Conservation (phyloP, 192 early-diverging fungal species). For the Chytriomyces hyalinus region DNA sequence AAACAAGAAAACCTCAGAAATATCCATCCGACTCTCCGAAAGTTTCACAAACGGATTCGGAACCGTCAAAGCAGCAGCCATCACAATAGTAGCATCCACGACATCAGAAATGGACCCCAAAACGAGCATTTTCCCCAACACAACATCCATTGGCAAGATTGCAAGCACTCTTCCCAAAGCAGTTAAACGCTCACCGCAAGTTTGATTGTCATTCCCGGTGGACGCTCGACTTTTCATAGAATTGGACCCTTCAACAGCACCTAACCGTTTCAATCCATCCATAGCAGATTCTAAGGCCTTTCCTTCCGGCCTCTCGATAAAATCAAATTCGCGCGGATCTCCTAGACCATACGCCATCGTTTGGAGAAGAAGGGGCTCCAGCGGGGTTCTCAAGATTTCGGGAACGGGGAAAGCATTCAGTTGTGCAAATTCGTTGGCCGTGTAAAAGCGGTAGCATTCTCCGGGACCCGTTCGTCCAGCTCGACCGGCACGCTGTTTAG, state of each 20-base stretch:
- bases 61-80: conserved; percentile 70
- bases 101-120: conserved; percentile 59
- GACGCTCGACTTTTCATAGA: not conserved
- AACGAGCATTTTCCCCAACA: conserved; percentile 72
- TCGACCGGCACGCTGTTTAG: conserved; percentile 69
- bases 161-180: conserved; percentile 60
- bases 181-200: conserved; percentile 47
- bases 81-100: conserved; percentile 59
- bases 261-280: conserved; percentile 50
- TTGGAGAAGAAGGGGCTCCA: conserved; percentile 65
- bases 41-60: conserved; percentile 67
- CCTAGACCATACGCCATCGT: conserved; percentile 66
- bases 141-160: conserved; percentile 64
- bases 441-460: conserved; percentile 68
- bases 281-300: conserved; percentile 52
- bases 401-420: conserved; percentile 71
- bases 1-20: conserved; percentile 51
- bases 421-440: conserved; percentile 60
- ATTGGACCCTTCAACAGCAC: conserved; percentile 47
- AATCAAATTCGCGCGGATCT: conserved; percentile 67
- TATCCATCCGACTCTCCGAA: conserved; percentile 52
- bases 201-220: too few species aligned
- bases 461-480: conserved; percentile 49
- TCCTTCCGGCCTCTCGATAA: conserved; percentile 62
- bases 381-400: conserved; percentile 66